These are phyloP conservation scores for Strombidium stylifer DNA, from an alignment of 73 alveolate species.

Conservation along the genomic window DNA sequence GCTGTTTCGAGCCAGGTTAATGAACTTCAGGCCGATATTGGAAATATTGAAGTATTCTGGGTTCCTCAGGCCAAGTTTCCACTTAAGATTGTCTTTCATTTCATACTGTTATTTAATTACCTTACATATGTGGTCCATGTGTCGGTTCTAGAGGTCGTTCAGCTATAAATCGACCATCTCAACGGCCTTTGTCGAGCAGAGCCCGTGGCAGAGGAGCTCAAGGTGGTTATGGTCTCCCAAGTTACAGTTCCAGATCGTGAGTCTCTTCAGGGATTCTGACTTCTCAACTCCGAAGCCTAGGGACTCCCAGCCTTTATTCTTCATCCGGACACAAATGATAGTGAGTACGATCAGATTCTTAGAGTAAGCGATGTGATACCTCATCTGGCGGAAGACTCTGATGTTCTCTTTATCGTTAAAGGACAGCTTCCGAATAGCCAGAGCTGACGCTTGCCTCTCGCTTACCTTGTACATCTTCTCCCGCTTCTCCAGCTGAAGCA, in stretches of 20 bases:
- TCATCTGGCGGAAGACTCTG: not conserved
- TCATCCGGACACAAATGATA: not conserved
- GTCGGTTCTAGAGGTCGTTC: conserved; percentile 19
- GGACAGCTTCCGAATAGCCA: not conserved
- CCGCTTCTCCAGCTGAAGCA: conserved; percentile 9
- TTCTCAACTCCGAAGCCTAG: not conserved
- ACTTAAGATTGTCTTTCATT: conserved; percentile 31
- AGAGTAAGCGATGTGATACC: too few species aligned
- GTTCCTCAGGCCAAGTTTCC: conserved; percentile 30
- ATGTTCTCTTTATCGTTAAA: not conserved
- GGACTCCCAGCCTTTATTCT: conserved; percentile 10
- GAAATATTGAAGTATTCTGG: not conserved
- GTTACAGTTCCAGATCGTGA: conserved; percentile 1
- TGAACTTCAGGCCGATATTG: conserved; percentile 15
- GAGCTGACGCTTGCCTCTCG: not conserved
- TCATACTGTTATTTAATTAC: conserved; percentile 26
- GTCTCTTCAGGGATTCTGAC: not conserved
- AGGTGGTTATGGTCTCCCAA: not conserved
- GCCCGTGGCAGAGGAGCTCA: conserved; percentile 1
- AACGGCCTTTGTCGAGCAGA: not conserved
- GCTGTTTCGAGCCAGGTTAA: conserved; percentile 7
- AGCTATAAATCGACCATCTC: conserved; percentile 26
- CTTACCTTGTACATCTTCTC: conserved; percentile 13
- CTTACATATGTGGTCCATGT: not conserved
- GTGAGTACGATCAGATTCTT: too few species aligned